Base-by-base conservation (phyloP, 1,284 basidiomycete species). In the Ganoderma sinense region DNA sequence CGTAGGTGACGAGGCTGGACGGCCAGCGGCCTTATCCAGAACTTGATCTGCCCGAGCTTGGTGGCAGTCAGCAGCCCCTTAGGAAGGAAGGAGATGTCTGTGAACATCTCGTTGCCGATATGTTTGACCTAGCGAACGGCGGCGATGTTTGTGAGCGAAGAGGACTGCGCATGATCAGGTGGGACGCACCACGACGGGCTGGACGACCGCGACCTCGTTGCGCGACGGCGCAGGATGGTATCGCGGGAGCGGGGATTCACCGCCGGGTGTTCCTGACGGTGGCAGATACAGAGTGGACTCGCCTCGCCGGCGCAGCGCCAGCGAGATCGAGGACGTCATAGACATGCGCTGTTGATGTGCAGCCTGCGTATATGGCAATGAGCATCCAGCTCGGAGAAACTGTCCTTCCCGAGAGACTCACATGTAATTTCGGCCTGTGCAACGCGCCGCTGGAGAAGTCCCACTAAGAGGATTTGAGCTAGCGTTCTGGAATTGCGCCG, bases 211-310 rank as follows among this genome's bases (percentile, higher is more conserved):
- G 8, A 97, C 91, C 75, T 98, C 96, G 71, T 93, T 95, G 33
- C 95, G 86, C 1, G 95, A 94, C 2, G 95, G 95, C 1, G 97
- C 93, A 18, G 94, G 89, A 77, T 98, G 97, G 76, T 91, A 96
- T 31, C 89, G 86, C 20, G 88, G 84, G 14, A 85, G 81, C 4
- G 81, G 77, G 1, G 76, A 71, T 43, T 78, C 77, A 33, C 70
- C 71, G 2, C 80, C 82, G 11, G 81, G 80, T 26, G 76, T 71
- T 13, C 59, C 59, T 61, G 39, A 43, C 16, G 20, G 59, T 8
- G 85, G 86, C 7, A 92, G 85, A 75, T 89, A 88, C 23, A 86
- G 80, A 1, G 85, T 86, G 4, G 89, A 91, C 55, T 87, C 78
- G 4, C 80, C 80, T 66, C 83, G 75, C 33, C 89, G 86, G 65